Percentiles rank a stretch among this genome's conserved stretches.
Conservation (phyloP, 805 yeast species). For the Monosporozyma unispora region DNA sequence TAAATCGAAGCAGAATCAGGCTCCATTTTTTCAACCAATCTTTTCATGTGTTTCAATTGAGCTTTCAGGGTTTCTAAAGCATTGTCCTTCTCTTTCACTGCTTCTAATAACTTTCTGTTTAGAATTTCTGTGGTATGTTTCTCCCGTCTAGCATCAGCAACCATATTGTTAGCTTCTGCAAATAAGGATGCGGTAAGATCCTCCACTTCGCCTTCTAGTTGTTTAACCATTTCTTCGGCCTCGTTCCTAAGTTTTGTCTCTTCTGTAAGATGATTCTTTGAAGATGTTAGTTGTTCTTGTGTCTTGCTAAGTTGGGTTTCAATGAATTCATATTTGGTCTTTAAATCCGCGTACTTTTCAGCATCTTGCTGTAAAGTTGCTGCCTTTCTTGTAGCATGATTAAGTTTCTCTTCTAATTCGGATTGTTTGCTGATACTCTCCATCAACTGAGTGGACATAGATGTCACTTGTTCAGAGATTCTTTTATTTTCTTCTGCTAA, state of each 20-base stretch:
- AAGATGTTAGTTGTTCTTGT: slow-evolving; percentile 26
- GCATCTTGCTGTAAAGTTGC: slow-evolving; percentile 17
- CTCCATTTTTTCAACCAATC: slow-evolving; percentile 45
- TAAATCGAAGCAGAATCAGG: slow-evolving; percentile 10
- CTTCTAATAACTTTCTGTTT: slow-evolving; percentile 44
- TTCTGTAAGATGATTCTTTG: slow-evolving; percentile 22
- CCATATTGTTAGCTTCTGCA: slow-evolving; percentile 81
- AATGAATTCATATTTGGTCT: slow-evolving; percentile 29
- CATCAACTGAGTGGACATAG: slow-evolving; percentile 49
- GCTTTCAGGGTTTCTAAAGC: slow-evolving; percentile 55
- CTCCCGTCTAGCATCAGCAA: slow-evolving; percentile 64
- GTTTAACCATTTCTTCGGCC: slow-evolving; percentile 52
- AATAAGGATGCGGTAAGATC: slow-evolving; percentile 70
- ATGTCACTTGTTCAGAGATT: slow-evolving; percentile 46
- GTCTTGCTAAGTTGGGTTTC: slow-evolving; percentile 17
- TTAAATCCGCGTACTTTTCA: slow-evolving; percentile 25
- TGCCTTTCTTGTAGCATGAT: slow-evolving; percentile 32
- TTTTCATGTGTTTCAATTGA: slow-evolving; percentile 61
- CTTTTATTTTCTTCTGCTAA: slow-evolving; percentile 33
- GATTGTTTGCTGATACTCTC: slow-evolving; percentile 53
- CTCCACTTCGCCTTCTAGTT: slow-evolving; percentile 65
- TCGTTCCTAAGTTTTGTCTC: slow-evolving; percentile 33
- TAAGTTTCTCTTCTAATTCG: slow-evolving; percentile 42
- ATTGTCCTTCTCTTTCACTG: slow-evolving; percentile 59
- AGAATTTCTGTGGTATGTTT: slow-evolving; percentile 50